Base-by-base conservation (phyloP, 805 yeast genomes). In the Helenozyma baotianmanensis region DNA sequence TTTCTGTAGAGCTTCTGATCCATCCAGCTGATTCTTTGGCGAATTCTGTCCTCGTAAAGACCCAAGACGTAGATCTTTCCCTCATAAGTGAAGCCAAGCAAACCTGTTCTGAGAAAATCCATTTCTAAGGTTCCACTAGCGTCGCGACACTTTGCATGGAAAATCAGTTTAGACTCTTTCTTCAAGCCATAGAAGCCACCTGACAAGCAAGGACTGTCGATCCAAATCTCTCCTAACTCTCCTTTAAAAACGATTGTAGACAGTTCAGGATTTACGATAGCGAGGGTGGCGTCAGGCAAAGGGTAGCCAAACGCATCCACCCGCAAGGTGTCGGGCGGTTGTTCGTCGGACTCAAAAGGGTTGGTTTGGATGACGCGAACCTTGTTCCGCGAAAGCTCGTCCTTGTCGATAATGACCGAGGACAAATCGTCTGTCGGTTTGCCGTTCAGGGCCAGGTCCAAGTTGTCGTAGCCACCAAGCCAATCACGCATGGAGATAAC, bases 221-320 rank as follows among this genome's bases (percentile, higher is more conserved):
- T 84, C 97, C 97, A 92, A 21, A 92, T 80, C 56, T 92, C 99
- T 17, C 98, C 98, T 11, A 92, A 85, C 42, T 82, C 86, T 50
- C 84, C 75, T 29, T 73, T 80, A 2, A 79, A 77, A 4, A 86
- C 83, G 12, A 92, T 62, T 2, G 80, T 65, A 23, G 80, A 73
- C 38, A 90, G 86, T 39, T 92, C 97, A 0, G 97, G 97, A 53
- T 94, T 88, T 0, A 92, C 97, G 18, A 92, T 76, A 0, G 97
- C 97, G 21, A 90, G 56, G 0, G 95, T 85, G 0, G 97, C 90
- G 61, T 90, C 96, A 0, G 97, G 96, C 2, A 92, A 57, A 1
- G 98, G 97, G 50, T 72, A 87, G 0, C 98, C 98, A 68, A 90
- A 92, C 0, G 96, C 82, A 12, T 94, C 95, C 0, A 92, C 81